These are phyloP conservation scores for Phyllosticta ampelicida DNA, from an alignment of 2,329 filamentous ascomycete genomes.

Conservation along the genomic window DNA sequence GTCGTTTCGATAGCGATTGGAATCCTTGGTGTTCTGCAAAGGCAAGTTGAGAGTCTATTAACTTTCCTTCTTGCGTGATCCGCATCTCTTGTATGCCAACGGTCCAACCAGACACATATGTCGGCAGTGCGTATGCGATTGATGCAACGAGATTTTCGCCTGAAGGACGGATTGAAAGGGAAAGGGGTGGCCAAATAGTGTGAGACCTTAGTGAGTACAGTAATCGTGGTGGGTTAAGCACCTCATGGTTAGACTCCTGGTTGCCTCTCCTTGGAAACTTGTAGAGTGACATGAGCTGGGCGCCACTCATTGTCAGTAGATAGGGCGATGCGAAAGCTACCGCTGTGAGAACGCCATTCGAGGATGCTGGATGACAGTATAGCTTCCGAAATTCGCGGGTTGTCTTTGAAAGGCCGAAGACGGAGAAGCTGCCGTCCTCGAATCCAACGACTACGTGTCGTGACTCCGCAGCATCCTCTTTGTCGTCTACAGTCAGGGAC, in stretches of 20 bases:
- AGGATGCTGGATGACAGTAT: slow-evolving; percentile 52
- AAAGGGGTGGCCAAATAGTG: slow-evolving; percentile 65
- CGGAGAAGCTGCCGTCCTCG: slow-evolving; percentile 42
- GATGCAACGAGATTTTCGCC: slow-evolving; percentile 59
- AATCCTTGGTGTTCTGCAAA: slow-evolving; percentile 41
- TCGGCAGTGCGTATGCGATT: slow-evolving; percentile 75
- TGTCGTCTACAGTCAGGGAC: slow-evolving; percentile 52
- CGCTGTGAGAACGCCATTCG: slow-evolving; percentile 55
- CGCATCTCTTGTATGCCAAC: slow-evolving; percentile 85
- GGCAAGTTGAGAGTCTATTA: slow-evolving; percentile 40
- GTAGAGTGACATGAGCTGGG: slow-evolving; percentile 67
- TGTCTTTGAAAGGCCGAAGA: slow-evolving; percentile 51
- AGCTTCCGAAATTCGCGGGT: slow-evolving; percentile 35
- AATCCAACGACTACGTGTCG: slow-evolving; percentile 25
- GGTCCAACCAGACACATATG: slow-evolving; percentile 70
- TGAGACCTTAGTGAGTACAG: slow-evolving; percentile 73
- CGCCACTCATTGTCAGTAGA: slow-evolving; percentile 64
- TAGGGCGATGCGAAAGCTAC: slow-evolving; percentile 67
- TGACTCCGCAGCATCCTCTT: slow-evolving; percentile 19
- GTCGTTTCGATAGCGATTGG: slow-evolving; percentile 24
- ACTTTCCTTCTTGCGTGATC: slow-evolving; percentile 42
- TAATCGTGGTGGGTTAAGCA: slow-evolving; percentile 41
- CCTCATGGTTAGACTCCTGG: slow-evolving; percentile 9
- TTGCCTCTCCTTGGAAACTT: slow-evolving; percentile 39
- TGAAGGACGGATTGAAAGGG: slow-evolving; percentile 67